Conservation (phyloP, 192 early-diverging fungal species). For the Polychytrium aggregatum region DNA sequence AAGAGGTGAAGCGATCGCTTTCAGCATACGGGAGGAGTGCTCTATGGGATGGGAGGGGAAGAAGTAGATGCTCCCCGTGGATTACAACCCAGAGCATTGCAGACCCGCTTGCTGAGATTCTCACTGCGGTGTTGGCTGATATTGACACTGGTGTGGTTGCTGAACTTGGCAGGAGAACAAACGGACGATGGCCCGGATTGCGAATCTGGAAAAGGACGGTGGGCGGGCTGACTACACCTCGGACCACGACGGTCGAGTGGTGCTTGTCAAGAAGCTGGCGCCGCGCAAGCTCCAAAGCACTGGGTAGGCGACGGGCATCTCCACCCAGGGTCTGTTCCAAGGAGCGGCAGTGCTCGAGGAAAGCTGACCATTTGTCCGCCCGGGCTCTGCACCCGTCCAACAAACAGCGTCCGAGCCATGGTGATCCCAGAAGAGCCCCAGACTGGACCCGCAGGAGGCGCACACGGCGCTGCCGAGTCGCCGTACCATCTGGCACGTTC, state of each 20-base stretch:
- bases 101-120: neutral
- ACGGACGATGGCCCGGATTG: slow-evolving; percentile 11
- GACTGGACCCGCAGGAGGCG: no score
- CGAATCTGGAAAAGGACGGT: slow-evolving; percentile 20
- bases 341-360: no score
- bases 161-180: slow-evolving; percentile 10
- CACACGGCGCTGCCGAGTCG: no score
- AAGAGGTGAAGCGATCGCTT: no score
- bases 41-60: neutral
- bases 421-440: no score
- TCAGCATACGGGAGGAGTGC: no score
- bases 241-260: slow-evolving; percentile 22
- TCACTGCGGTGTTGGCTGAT: neutral
- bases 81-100: neutral
- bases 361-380: no score
- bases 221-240: slow-evolving; percentile 16
- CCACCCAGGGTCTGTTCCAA: no score
- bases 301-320: no score
- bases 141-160: neutral
- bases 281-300: slow-evolving; percentile 8
- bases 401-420: no score
- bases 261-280: slow-evolving; percentile 13
- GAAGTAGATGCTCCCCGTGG: neutral
- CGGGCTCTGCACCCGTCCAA: no score
- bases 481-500: no score